Conservation (phyloP, 2,329 filamentous ascomycete genomes). For the Diaporthe batatas region DNA sequence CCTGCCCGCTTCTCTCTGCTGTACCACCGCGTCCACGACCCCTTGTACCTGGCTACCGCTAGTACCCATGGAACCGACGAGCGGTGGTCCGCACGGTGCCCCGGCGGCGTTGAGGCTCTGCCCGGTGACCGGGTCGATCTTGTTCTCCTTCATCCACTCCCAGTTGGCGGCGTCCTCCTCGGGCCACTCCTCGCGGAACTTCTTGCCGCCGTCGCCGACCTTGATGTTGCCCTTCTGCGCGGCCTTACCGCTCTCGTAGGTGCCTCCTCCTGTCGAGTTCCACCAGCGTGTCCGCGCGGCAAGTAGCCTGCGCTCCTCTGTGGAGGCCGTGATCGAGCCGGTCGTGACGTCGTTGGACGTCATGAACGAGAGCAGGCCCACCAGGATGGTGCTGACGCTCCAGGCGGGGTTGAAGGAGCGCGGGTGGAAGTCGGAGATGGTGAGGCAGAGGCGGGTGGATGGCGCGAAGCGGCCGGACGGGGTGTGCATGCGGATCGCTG, state of each 20-base stretch:
- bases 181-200: conserved; percentile 91
- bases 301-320: conserved; percentile 82
- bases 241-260: conserved; percentile 66
- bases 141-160: conserved; percentile 89
- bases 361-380: conserved; percentile 96
- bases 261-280: conserved; percentile 94
- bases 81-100: conserved; percentile 62
- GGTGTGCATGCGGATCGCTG: conserved; percentile 98
- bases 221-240: conserved; percentile 83
- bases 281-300: conserved; percentile 90
- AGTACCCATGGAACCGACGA: conserved; percentile 71
- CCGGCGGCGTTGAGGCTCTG: conserved; percentile 68
- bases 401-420: conserved; percentile 98
- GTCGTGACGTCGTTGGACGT: conserved; percentile 99
- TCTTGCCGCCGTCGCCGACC: conserved; percentile 90
- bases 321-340: conserved; percentile 83
- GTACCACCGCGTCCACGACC: conserved; percentile 82
- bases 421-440: conserved; percentile 97
- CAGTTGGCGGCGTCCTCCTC: conserved; percentile 91
- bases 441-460: conserved; percentile 90
- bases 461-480: conserved; percentile 96
- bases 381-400: conserved; percentile 97
- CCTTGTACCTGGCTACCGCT: conserved; percentile 75
- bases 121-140: conserved; percentile 83
- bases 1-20: conserved; percentile 82